A percentile compares a stretch with the other conserved stretches of the same genome.
Evolutionary conservation across 768 basidiomycete genomes (phyloP).

Genomic region (Mycena maculata): DNA sequence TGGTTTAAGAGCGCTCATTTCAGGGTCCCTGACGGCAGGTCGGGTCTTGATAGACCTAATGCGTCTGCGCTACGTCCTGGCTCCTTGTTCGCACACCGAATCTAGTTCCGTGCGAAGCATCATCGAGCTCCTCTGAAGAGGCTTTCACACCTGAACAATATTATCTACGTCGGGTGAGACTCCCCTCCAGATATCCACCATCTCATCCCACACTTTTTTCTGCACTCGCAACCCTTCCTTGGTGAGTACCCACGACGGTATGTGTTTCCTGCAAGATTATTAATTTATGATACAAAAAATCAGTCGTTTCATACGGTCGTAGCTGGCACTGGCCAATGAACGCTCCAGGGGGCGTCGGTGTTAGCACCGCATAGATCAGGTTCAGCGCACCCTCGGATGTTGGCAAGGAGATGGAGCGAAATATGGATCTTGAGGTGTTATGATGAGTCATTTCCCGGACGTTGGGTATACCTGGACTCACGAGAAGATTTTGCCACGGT

Average conservation of each 20-base stretch:
- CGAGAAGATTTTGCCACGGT: not conserved
- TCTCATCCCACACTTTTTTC: conserved; percentile 11
- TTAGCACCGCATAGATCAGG: conserved; percentile 2
- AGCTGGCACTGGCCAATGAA: conserved; percentile 19
- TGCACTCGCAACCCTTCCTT: not conserved
- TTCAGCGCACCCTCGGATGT: conserved; percentile 16
- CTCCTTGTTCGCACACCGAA: too few relatives aligned
- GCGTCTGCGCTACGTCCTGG: too few relatives aligned
- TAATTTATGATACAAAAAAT: too few relatives aligned
- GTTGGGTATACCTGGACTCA: not conserved
- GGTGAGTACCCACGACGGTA: conserved; percentile 7
- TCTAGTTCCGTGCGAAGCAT: too few relatives aligned
- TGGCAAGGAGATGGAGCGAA: not conserved
- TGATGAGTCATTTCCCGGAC: not conserved
- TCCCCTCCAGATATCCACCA: conserved; percentile 7
- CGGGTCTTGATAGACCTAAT: too few relatives aligned
- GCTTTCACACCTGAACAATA: too few relatives aligned
- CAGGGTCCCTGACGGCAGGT: too few relatives aligned
- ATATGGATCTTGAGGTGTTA: not conserved
- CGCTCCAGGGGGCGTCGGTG: conserved; percentile 12
- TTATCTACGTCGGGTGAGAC: not conserved
- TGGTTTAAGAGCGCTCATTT: too few relatives aligned
- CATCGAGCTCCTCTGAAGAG: too few relatives aligned
- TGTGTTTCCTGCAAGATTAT: too few relatives aligned
- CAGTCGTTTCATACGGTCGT: conserved; percentile 15